Base-by-base conservation (phyloP, 441 rosid species). In the Raphanus hybrid region DNA sequence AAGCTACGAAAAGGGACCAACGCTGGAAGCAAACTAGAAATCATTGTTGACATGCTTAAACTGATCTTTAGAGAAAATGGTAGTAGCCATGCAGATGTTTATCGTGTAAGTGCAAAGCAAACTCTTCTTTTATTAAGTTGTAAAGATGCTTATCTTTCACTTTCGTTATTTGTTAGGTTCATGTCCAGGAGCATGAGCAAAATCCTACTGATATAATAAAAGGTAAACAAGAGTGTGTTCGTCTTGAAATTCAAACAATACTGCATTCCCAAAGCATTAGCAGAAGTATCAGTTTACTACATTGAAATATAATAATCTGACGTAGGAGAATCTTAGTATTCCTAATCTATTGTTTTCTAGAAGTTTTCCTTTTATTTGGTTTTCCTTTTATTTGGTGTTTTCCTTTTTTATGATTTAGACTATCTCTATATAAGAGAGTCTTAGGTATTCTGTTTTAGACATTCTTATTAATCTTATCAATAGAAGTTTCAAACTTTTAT, bases 1-100 rank as follows among this genome's bases (percentile, higher is more conserved):
- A 93, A 88, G 80, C 88, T 84, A 80, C 85, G 85, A 65, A 88
- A 72, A 70, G 76, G 86, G 27, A 79, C 82, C 78, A 68, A 64
- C 20, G 65, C 81, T 62, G 84, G 71, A 69, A 88, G 93, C 86
- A 91, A 92, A 89, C 90, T 96, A 79, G 97, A 93, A 85, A 85
- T 85, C 72, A 80, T 92, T 72, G 84, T 83, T 23, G 91, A 91
- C 74, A 90, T 92, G 69, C 93, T 96, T 74, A 85, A 85, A 79
- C 80, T 87, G 73, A 86, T 96, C 74, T 96, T 91, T 82, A 86
- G 82, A 84, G 99, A 88, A 62, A 81, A 85, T 71, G 82, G 82
- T 78, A 86, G 79, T 61, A 64, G 81, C 55, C 97, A 90, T 89
- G 89, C 96, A 3, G 80, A 85, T 75, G 87, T 73, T 75, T 96